Evolutionary conservation across 2,329 filamentous ascomycete species (phyloP).

Genomic region (Cercospora canescens): DNA sequence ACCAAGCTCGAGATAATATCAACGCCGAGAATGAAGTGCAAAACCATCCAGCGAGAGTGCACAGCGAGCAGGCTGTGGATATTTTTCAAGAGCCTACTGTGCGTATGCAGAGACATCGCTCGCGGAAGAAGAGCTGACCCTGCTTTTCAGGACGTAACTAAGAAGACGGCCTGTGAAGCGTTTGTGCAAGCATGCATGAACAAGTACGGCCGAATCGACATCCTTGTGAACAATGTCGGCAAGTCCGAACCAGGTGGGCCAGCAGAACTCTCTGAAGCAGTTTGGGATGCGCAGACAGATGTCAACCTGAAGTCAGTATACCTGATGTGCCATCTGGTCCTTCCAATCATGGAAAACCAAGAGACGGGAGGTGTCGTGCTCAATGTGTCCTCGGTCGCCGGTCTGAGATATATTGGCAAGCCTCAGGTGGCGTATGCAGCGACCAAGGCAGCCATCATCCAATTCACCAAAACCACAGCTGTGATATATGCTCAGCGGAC

Average conservation of each 20-base stretch:
- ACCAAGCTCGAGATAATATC: slow-evolving; percentile 27
- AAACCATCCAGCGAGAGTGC: slow-evolving; percentile 18
- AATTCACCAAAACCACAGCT: slow-evolving; percentile 75
- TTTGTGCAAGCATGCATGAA: slow-evolving; percentile 55
- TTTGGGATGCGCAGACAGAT: slow-evolving; percentile 56
- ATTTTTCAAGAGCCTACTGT: slow-evolving; percentile 28
- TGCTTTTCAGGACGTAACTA: slow-evolving; percentile 50
- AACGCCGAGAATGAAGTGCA: slow-evolving; percentile 26
- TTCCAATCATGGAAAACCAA: slow-evolving; percentile 58
- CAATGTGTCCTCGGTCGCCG: slow-evolving; percentile 48
- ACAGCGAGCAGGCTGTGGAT: slow-evolving; percentile 19
- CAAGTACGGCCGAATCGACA: slow-evolving; percentile 58
- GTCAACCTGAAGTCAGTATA: slow-evolving; percentile 60
- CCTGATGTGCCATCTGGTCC: slow-evolving; percentile 52
- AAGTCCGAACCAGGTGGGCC: slow-evolving; percentile 55
- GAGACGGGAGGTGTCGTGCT: slow-evolving; percentile 42
- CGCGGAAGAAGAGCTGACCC: neutral
- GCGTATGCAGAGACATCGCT: neutral
- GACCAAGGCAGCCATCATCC: slow-evolving; percentile 76
- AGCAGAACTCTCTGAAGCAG: slow-evolving; percentile 49
- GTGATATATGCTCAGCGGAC: slow-evolving; percentile 53
- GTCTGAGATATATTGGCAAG: slow-evolving; percentile 53
- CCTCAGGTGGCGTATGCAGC: slow-evolving; percentile 61
- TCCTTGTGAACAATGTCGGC: slow-evolving; percentile 62
- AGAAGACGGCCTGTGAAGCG: slow-evolving; percentile 51